These are phyloP conservation scores for Chiua virens DNA, from an alignment of 768 basidiomycete species.

Conservation along the genomic window DNA sequence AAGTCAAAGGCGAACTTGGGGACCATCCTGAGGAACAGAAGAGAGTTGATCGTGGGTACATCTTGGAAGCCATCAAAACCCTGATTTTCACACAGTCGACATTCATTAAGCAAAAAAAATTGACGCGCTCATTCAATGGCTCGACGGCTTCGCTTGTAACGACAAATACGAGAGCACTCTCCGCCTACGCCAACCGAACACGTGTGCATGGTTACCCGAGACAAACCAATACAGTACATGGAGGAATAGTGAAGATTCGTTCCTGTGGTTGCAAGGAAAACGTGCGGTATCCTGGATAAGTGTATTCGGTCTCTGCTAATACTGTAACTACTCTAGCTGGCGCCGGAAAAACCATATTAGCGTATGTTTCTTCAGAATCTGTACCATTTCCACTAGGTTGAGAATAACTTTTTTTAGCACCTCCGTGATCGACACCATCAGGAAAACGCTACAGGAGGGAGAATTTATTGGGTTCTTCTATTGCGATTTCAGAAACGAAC, in stretches of 20 bases:
- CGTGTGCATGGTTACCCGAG: neutral
- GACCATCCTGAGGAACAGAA: too few species aligned
- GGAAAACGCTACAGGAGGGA: neutral
- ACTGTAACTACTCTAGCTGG: neutral
- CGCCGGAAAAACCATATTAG: neutral
- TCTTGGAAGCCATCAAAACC: too few species aligned
- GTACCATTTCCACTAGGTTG: neutral
- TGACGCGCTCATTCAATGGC: neutral
- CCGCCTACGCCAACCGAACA: neutral
- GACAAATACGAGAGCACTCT: neutral
- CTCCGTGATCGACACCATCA: neutral
- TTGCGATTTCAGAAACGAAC: neutral
- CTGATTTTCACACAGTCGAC: neutral
- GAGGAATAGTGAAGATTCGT: neutral
- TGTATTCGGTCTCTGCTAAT: neutral
- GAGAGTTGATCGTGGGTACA: too few species aligned
- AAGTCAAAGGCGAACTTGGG: too few species aligned
- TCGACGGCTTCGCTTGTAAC: neutral
- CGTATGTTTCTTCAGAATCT: neutral
- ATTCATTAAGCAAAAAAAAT: neutral
- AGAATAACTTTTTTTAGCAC: neutral
- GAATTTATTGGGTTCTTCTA: neutral
- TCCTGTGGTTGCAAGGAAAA: constrained; percentile 3
- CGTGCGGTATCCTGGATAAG: neutral
- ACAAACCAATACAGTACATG: neutral